Percentiles rank a stretch among this genome's conserved stretches.
phyloP scores from a whole-genome alignment of 2,329 filamentous ascomycete genomes.

The Alternaria hordeiaustralica region DNA sequence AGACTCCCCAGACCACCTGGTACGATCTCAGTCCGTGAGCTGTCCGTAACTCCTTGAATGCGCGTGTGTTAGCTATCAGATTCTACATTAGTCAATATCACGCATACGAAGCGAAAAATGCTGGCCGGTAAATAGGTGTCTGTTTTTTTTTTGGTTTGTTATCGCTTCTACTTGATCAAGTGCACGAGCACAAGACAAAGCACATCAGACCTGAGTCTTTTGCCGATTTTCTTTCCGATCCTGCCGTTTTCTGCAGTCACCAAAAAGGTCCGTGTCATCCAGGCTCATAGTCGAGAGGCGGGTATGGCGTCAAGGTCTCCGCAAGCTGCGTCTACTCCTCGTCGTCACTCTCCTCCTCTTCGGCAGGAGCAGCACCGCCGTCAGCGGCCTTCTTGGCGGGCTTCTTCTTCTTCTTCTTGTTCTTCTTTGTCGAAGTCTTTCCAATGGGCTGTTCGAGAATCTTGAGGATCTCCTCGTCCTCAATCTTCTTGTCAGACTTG shows the following conservation, averaged over 20 bases:
- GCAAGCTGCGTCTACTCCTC: constrained; percentile 41
- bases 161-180: constrained; percentile 14
- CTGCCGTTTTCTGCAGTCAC: neutral
- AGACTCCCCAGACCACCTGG: neutral
- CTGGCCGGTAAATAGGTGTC: neutral
- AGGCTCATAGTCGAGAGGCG: constrained; percentile 2
- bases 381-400: constrained; percentile 68
- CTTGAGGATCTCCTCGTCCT: constrained; percentile 92
- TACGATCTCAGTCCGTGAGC: neutral
- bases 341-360: constrained; percentile 43
- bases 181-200: neutral
- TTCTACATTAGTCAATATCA: neutral
- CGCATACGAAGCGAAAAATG: neutral
- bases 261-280: constrained; percentile 1
- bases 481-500: constrained; percentile 98
- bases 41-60: neutral
- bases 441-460: constrained; percentile 86
- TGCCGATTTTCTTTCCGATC: neutral
- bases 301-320: neutral
- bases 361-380: constrained; percentile 51
- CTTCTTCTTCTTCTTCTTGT: constrained; percentile 83
- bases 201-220: neutral
- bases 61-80: neutral
- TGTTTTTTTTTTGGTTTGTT: constrained; percentile 10
- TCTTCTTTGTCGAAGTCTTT: constrained; percentile 73